These are phyloP conservation scores for Hemerocallis citrina DNA, from an alignment of 106 monocot genomes.

Conservation along the genomic window DNA sequence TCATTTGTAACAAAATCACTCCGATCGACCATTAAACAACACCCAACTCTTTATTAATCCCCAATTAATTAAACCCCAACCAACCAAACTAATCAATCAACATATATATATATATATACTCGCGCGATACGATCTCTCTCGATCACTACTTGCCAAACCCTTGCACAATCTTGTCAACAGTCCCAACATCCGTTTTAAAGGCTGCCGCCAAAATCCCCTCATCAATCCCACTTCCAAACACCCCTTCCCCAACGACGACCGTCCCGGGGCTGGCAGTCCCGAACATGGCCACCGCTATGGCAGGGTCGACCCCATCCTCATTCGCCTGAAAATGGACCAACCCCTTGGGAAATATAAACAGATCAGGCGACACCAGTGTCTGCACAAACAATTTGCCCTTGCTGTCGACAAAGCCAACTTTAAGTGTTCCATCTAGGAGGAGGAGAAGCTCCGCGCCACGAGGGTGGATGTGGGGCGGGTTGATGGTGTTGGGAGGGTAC, in stretches of 20 bases:
- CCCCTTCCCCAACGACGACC: neutral
- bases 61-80: no score
- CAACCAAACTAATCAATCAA: no score
- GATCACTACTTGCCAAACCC: neutral
- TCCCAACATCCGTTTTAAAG: slow-evolving; percentile 1
- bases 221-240: slow-evolving; percentile 11
- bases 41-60: no score
- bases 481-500: neutral
- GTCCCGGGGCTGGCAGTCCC: slow-evolving; percentile 8
- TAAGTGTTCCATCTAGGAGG: neutral
- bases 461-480: slow-evolving; percentile 12
- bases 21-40: no score
- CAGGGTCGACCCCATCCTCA: neutral
- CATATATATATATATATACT: no score
- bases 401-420: slow-evolving; percentile 3
- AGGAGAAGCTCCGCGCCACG: slow-evolving; percentile 2
- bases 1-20: no score
- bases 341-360: slow-evolving; percentile 13
- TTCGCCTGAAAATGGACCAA: slow-evolving; percentile 12
- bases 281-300: slow-evolving; percentile 4
- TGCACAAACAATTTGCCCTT: neutral
- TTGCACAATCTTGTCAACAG: neutral
- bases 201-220: neutral
- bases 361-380: neutral
- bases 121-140: no score